phyloP scores from a whole-genome alignment of 805 yeast species.

The Ogataea trehalophila region DNA sequence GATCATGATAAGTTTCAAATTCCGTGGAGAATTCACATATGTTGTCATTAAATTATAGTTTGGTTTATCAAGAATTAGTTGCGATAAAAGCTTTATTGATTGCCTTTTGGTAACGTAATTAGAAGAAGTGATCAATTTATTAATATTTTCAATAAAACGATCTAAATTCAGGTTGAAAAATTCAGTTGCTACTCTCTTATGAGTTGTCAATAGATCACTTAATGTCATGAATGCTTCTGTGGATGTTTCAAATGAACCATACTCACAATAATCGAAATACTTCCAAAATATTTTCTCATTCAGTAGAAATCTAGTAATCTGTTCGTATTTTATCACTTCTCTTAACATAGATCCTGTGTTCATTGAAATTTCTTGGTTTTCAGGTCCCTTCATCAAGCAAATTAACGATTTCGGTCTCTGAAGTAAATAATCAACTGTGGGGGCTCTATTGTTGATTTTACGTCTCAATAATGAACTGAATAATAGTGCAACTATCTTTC shows the following conservation, averaged over 20 bases:
- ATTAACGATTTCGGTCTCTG: slow-evolving; percentile 61
- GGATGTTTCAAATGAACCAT: slow-evolving; percentile 80
- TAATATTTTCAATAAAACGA: slow-evolving; percentile 57
- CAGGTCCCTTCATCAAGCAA: slow-evolving; percentile 66
- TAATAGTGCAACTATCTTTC: slow-evolving; percentile 73
- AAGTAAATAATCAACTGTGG: slow-evolving; percentile 81
- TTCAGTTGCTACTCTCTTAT: slow-evolving; percentile 63
- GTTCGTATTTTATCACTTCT: slow-evolving; percentile 79
- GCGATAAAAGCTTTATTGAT: slow-evolving; percentile 69
- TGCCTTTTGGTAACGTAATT: slow-evolving; percentile 94
- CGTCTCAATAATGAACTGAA: slow-evolving; percentile 76
- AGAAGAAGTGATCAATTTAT: slow-evolving; percentile 64
- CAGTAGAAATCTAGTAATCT: slow-evolving; percentile 55
- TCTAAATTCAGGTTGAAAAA: slow-evolving; percentile 60
- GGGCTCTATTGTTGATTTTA: slow-evolving; percentile 68
- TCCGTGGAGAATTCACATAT: slow-evolving; percentile 77
- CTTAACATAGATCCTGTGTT: slow-evolving; percentile 75
- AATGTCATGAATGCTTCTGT: slow-evolving; percentile 84
- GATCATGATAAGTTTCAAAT: slow-evolving; percentile 82
- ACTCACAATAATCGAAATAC: slow-evolving; percentile 71
- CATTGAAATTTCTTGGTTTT: slow-evolving; percentile 64
- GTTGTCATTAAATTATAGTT: slow-evolving; percentile 68
- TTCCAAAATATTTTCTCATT: slow-evolving; percentile 69
- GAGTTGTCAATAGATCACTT: slow-evolving; percentile 62
- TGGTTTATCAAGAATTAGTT: slow-evolving; percentile 63